A percentile compares a stretch with the other conserved stretches of the same genome.
Conservation (phyloP, 768 basidiomycete species). For the Infundibulicybe gibba region DNA sequence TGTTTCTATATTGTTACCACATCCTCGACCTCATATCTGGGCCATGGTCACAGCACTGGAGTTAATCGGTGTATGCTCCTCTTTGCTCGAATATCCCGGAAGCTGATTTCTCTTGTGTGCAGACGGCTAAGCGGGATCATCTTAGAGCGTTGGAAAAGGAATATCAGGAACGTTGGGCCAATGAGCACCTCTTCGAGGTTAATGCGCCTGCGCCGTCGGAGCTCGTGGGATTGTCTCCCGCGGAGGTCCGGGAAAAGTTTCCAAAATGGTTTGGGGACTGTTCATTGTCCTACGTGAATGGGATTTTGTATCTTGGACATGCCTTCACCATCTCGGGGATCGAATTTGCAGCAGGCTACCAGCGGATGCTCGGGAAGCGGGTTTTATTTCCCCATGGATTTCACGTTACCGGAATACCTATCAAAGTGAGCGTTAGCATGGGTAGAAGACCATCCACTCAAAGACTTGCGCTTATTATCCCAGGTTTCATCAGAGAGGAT, state of each 20-base stretch:
- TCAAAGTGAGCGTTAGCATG: conserved; percentile 74
- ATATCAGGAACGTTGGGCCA: conserved; percentile 81
- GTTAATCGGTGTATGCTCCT: conserved; percentile 47
- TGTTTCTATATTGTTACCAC: conserved; percentile 30
- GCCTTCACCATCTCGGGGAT: conserved; percentile 98
- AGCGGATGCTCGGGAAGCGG: conserved; percentile 92
- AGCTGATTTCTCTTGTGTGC: conserved; percentile 8
- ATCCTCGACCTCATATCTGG: conserved; percentile 11
- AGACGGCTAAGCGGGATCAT: conserved; percentile 95
- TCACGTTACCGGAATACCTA: conserved; percentile 98
- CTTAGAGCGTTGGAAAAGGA: conserved; percentile 78
- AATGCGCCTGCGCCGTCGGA: conserved; percentile 73
- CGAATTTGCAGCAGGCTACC: conserved; percentile 93
- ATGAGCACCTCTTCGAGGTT: conserved; percentile 78
- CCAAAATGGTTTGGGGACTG: conserved; percentile 99
- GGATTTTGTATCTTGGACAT: conserved; percentile 93
- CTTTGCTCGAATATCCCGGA: not conserved
- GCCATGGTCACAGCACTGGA: conserved; percentile 52
- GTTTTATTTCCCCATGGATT: conserved; percentile 97
- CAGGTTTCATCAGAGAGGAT: conserved; percentile 98
- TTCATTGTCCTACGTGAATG: conserved; percentile 98
- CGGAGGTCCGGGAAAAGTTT: conserved; percentile 67
- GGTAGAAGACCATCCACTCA: not conserved
- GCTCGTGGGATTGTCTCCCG: conserved; percentile 57
- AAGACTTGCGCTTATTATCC: not conserved